phyloP scores from a whole-genome alignment of 164 flowering plant species.

The Umbilicus rupestris region DNA sequence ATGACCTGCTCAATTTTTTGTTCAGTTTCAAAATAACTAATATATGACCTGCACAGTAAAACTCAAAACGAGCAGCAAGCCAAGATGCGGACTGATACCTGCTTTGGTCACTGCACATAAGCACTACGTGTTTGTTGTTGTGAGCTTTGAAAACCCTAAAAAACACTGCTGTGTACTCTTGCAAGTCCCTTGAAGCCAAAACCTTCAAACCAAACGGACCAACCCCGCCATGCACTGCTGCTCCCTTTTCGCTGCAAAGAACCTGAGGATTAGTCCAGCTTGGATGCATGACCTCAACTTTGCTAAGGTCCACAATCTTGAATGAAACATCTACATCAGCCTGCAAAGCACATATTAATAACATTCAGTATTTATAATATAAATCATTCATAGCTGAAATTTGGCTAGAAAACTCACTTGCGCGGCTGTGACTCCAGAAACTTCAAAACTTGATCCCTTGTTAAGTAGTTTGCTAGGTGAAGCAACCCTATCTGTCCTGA shows the following conservation, averaged over 20 bases:
- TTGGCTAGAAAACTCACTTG: neutral
- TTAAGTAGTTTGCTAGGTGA: neutral
- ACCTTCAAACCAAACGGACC: slow-evolving; percentile 35
- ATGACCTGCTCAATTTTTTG: slow-evolving; percentile 29
- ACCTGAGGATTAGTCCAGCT: slow-evolving; percentile 23
- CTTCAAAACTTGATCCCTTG: neutral
- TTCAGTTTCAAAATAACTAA: neutral
- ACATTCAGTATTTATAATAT: no score
- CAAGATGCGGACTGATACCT: neutral
- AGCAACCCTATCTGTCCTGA: slow-evolving; percentile 17
- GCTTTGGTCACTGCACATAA: neutral
- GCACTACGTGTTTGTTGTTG: slow-evolving; percentile 7
- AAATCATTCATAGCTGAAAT: neutral
- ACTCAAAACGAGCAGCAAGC: neutral
- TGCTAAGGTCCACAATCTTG: slow-evolving; percentile 5
- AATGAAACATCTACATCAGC: slow-evolving; percentile 14
- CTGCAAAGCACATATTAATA: neutral
- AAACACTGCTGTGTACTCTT: slow-evolving; percentile 29
- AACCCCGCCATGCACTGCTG: slow-evolving; percentile 17
- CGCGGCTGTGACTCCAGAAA: neutral
- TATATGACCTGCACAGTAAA: no score
- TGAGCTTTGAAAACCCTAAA: slow-evolving; percentile 25
- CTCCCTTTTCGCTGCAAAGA: slow-evolving; percentile 23
- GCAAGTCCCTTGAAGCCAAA: slow-evolving; percentile 19
- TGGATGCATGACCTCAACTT: slow-evolving; percentile 17